Evolutionary conservation across 2,329 filamentous ascomycete species (phyloP).

Genomic region (Pezicula neosporulosa): DNA sequence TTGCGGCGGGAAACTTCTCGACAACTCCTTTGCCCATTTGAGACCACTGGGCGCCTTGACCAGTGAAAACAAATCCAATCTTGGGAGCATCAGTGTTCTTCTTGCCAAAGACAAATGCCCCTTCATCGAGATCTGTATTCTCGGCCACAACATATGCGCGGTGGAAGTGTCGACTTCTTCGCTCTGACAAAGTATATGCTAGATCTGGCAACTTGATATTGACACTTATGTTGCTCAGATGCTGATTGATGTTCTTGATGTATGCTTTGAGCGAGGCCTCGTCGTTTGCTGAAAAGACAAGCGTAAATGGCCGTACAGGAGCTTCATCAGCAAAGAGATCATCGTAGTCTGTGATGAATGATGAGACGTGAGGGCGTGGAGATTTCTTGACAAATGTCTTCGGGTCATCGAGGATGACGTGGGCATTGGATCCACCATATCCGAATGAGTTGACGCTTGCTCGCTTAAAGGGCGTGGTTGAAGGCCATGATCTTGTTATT

Average conservation of each 20-base stretch:
- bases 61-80: constrained; percentile 26
- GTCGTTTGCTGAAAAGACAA: constrained; percentile 22
- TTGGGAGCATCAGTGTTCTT: neutral
- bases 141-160: constrained; percentile 15
- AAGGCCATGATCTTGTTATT: constrained; percentile 22
- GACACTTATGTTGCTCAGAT: constrained; percentile 17
- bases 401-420: constrained; percentile 33
- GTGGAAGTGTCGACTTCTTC: constrained; percentile 15
- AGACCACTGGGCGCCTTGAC: constrained; percentile 27
- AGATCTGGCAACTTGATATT: constrained; percentile 12
- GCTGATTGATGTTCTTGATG: constrained; percentile 14
- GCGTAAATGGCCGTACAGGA: constrained; percentile 2
- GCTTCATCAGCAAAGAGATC: constrained; percentile 5
- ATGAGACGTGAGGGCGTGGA: constrained; percentile 3
- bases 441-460: constrained; percentile 33
- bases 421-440: constrained; percentile 42
- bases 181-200: constrained; percentile 20
- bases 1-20: constrained; percentile 3
- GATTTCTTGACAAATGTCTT: constrained; percentile 3
- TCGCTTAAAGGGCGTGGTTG: neutral
- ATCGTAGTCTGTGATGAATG: constrained; percentile 2
- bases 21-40: constrained; percentile 22
- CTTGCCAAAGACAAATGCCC: neutral
- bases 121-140: neutral
- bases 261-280: constrained; percentile 21